These are phyloP conservation scores for Boletus tomentosulus DNA, from an alignment of 768 basidiomycete genomes.

Conservation along the genomic window DNA sequence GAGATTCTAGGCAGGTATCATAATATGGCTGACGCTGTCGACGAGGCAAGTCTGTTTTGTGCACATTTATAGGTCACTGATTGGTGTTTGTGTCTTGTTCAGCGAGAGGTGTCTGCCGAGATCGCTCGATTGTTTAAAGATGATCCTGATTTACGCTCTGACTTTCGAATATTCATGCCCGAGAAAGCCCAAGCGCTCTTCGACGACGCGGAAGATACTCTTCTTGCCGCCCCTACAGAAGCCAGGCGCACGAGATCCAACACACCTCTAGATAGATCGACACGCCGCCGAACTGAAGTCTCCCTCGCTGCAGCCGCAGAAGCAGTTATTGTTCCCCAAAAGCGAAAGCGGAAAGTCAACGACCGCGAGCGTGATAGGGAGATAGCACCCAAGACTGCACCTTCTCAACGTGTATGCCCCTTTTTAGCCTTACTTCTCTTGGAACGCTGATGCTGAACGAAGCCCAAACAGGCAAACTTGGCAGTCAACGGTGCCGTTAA, in stretches of 20 bases:
- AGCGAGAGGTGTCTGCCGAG: conserved; percentile 63
- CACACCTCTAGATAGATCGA: conserved; percentile 34
- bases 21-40: conserved; percentile 53
- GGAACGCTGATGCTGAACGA: conserved; percentile 7
- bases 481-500: conserved; percentile 16
- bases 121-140: conserved; percentile 72
- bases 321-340: conserved; percentile 49
- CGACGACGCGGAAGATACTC: conserved; percentile 39
- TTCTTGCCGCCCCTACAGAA: conserved; percentile 25
- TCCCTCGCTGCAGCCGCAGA: conserved; percentile 38
- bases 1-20: conserved; percentile 69
- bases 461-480: conserved; percentile 21
- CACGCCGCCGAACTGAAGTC: conserved; percentile 44
- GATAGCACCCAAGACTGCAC: conserved; percentile 19
- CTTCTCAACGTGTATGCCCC: conserved; percentile 25
- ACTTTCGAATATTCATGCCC: conserved; percentile 75
- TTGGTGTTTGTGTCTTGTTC: neutral
- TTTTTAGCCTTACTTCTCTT: neutral
- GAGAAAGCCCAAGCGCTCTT: conserved; percentile 49
- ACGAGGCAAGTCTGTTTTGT: conserved; percentile 44
- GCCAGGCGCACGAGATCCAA: conserved; percentile 34
- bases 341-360: conserved; percentile 62
- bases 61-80: conserved; percentile 1
- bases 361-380: conserved; percentile 40
- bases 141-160: conserved; percentile 66